Percentiles rank a stretch among this genome's conserved stretches.
These are phyloP conservation scores for Immersiella caudata DNA, from an alignment of 495 filamentous ascomycete genomes.

Conservation along the genomic window DNA sequence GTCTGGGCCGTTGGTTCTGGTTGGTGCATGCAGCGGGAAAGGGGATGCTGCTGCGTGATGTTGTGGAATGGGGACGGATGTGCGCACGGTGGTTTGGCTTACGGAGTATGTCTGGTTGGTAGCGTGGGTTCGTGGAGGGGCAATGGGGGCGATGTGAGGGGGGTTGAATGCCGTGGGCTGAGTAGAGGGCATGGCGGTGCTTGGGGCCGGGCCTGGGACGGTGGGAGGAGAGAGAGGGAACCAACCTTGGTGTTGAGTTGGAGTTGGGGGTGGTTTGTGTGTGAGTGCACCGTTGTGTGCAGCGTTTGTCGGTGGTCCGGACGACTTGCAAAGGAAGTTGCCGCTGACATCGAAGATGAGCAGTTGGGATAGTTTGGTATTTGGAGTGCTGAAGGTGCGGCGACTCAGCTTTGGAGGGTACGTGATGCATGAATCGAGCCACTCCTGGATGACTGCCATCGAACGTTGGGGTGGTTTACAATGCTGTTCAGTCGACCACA, in stretches of 20 bases:
- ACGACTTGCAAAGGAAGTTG: too few species aligned
- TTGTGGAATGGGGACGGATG: neutral
- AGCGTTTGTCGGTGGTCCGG: too few species aligned
- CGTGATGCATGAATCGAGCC: too few species aligned
- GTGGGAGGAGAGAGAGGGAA: neutral
- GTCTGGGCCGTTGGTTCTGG: neutral
- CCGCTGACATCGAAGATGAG: too few species aligned
- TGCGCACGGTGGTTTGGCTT: neutral
- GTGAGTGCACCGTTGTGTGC: neutral
- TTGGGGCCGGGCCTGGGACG: neutral
- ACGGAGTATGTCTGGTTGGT: neutral
- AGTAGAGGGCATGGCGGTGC: neutral
- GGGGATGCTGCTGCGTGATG: neutral
- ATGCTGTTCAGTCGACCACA: too few species aligned
- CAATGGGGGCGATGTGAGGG: neutral
- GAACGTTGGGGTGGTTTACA: too few species aligned
- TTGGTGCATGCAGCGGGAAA: neutral
- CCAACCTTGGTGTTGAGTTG: neutral
- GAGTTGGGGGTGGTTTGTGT: neutral
- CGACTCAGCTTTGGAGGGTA: too few species aligned
- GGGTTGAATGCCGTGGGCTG: neutral
- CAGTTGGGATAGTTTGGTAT: too few species aligned
- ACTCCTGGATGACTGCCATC: too few species aligned
- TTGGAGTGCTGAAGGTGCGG: too few species aligned
- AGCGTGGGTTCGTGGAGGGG: neutral